Percentiles rank a stretch among this genome's conserved stretches.
Evolutionary conservation across 805 yeast genomes (phyloP).

Genomic region (Yarrowia sp.): DNA sequence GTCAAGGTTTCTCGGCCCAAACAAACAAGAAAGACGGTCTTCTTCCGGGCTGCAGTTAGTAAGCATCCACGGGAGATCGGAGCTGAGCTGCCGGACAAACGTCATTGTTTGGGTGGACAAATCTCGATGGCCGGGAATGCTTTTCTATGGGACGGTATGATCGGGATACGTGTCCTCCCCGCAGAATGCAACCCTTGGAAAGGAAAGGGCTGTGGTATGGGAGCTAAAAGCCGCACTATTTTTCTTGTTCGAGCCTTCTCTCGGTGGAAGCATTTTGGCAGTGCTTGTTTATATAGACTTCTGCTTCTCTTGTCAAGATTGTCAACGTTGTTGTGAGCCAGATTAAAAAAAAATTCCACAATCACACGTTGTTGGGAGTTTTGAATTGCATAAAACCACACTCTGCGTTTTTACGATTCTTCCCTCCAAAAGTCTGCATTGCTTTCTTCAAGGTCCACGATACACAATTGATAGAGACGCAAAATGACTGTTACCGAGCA

Average conservation of each 20-base stretch:
- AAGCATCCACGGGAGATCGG: constrained; percentile 25
- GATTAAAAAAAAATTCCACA: constrained; percentile 23
- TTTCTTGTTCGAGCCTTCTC: background rate
- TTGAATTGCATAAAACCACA: constrained; percentile 25
- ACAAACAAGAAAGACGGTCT: constrained; percentile 14
- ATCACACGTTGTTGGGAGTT: constrained; percentile 36
- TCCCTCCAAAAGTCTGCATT: constrained; percentile 36
- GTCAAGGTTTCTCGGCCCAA: constrained; percentile 25
- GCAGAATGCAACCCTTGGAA: too few relatives aligned
- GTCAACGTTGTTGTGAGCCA: constrained; percentile 26
- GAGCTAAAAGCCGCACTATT: constrained; percentile 34
- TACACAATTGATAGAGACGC: constrained; percentile 34
- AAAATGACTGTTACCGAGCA: constrained; percentile 39
- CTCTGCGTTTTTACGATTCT: constrained; percentile 23
- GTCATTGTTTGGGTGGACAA: constrained; percentile 7
- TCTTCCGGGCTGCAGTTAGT: constrained; percentile 11
- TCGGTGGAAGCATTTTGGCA: background rate
- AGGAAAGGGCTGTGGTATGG: too few relatives aligned
- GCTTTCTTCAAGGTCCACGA: constrained; percentile 37
- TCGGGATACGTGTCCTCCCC: too few relatives aligned
- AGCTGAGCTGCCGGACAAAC: background rate
- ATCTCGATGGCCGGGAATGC: too few relatives aligned
- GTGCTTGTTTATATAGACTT: constrained; percentile 10
- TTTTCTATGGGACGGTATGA: too few relatives aligned
- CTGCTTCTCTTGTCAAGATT: constrained; percentile 3